Evolutionary conservation across 2,329 filamentous ascomycete species (phyloP).

Genomic region (Thelonectria olida): DNA sequence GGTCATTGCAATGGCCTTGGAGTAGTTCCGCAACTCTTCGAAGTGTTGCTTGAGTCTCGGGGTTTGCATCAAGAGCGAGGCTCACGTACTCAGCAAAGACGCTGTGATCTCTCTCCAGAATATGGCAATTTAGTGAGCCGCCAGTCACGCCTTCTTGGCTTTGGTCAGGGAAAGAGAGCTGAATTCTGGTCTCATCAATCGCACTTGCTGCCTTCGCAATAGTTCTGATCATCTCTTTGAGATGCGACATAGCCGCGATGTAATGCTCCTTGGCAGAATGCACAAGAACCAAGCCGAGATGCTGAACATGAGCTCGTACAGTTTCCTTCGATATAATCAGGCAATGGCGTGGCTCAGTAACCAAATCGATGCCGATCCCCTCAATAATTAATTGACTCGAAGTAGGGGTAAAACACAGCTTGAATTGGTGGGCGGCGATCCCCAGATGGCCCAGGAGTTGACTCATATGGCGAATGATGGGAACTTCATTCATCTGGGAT

Average conservation of each 20-base stretch:
- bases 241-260: neutral
- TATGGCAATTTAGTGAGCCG: neutral
- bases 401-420: neutral
- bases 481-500: neutral
- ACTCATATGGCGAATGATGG: constrained; percentile 1
- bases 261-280: neutral
- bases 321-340: neutral
- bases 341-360: constrained; percentile 1
- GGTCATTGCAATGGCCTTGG: neutral
- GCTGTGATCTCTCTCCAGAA: constrained; percentile 2
- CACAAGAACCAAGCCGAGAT: neutral
- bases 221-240: constrained; percentile 1
- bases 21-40: neutral
- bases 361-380: constrained; percentile 3
- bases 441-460: neutral
- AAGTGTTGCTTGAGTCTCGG: neutral
- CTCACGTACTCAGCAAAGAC: neutral
- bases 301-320: neutral
- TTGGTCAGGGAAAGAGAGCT: neutral
- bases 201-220: neutral
- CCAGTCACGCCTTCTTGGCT: neutral
- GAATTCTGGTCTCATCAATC: neutral
- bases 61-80: neutral
- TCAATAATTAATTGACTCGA: neutral
- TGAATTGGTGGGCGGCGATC: neutral